A percentile compares a stretch with the other conserved stretches of the same genome.
Conservation (phyloP, 192 early-diverging fungal genomes). For the Podila verticillata region DNA sequence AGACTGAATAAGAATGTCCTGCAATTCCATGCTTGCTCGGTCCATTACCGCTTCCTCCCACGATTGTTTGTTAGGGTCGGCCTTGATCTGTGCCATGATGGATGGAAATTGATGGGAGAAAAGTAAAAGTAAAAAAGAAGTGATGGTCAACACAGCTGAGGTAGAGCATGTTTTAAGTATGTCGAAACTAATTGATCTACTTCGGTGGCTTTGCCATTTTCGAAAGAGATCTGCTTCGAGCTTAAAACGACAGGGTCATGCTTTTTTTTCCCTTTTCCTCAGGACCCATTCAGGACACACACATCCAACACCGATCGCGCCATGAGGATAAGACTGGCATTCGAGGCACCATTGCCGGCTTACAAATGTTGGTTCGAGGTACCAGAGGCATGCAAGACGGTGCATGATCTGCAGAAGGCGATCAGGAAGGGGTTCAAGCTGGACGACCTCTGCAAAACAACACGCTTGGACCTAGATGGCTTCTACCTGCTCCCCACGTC, state of each 20-base stretch:
- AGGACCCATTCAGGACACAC: neutral
- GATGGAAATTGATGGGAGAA: neutral
- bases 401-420: conserved; percentile 30
- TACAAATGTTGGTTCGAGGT: conserved; percentile 54
- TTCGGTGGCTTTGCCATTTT: neutral
- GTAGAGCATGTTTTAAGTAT: neutral
- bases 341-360: conserved; percentile 39
- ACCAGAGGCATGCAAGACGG: conserved; percentile 26
- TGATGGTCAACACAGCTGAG: neutral
- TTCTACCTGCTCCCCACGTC: conserved; percentile 37
- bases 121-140: neutral
- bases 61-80: conserved; percentile 69
- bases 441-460: conserved; percentile 29
- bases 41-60: conserved; percentile 67
- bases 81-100: conserved; percentile 54
- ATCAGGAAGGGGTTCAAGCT: conserved; percentile 43
- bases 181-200: neutral
- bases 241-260: neutral
- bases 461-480: conserved; percentile 43
- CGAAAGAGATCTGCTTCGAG: neutral
- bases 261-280: neutral
- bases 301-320: neutral
- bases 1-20: neutral
- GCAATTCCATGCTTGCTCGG: neutral
- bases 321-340: conserved; percentile 39